A percentile compares a stretch with the other conserved stretches of the same genome.
These are phyloP conservation scores for Graphiopsis chlorocephala DNA, from an alignment of 2,329 filamentous ascomycete species.

Conservation along the genomic window DNA sequence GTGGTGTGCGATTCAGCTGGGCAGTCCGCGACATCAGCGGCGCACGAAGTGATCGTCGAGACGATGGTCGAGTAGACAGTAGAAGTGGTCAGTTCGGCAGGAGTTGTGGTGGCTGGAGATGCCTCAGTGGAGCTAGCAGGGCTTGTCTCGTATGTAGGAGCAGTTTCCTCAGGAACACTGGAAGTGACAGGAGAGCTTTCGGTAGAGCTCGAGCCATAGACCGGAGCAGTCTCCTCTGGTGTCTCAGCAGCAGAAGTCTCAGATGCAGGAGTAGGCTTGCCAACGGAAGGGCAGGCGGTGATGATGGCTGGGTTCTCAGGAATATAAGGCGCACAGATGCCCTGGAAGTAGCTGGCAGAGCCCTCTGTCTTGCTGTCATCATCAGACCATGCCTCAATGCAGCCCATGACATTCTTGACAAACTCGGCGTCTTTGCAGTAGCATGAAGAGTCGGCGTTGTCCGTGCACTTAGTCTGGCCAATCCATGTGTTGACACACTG, in stretches of 20 bases:
- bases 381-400: slow-evolving; percentile 73
- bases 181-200: slow-evolving; percentile 2
- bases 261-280: slow-evolving; percentile 41
- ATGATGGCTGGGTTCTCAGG: slow-evolving; percentile 79
- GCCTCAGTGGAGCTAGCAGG: slow-evolving; percentile 15
- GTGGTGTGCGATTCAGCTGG: slow-evolving; percentile 25
- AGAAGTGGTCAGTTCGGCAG: slow-evolving; percentile 17
- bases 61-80: slow-evolving; percentile 22
- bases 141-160: slow-evolving; percentile 12
- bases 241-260: slow-evolving; percentile 18
- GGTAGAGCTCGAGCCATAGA: slow-evolving; percentile 12
- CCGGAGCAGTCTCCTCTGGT: slow-evolving; percentile 15
- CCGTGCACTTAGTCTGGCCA: slow-evolving; percentile 67
- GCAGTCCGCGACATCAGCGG: slow-evolving; percentile 35
- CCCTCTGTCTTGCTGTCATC: slow-evolving; percentile 63
- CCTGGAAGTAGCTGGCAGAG: slow-evolving; percentile 81
- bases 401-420: slow-evolving; percentile 75
- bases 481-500: slow-evolving; percentile 92
- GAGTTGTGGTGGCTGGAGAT: slow-evolving; percentile 11
- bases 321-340: slow-evolving; percentile 78
- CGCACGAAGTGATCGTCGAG: slow-evolving; percentile 40
- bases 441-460: slow-evolving; percentile 80
- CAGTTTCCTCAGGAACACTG: not conserved
- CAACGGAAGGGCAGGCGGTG: slow-evolving; percentile 64
- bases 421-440: slow-evolving; percentile 81